Percentiles rank a stretch among this genome's conserved stretches.
Conservation (phyloP, 441 rosid genomes). For the Erodium moschatum region DNA sequence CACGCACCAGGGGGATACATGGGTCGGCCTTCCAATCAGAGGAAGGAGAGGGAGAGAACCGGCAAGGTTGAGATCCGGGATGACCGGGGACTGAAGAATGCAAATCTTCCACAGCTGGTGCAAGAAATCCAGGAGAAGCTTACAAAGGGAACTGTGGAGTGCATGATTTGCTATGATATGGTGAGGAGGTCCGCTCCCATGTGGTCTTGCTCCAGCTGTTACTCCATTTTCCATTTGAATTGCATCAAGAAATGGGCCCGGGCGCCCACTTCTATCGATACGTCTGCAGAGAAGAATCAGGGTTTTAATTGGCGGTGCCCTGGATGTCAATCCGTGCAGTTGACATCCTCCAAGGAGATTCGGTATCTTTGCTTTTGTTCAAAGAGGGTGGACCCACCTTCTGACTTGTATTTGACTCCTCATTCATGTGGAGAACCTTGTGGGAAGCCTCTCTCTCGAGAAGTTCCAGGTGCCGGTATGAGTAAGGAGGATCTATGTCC, state of each 20-base stretch:
- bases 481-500: conserved; percentile 66
- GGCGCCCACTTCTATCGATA: conserved; percentile 79
- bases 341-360: conserved; percentile 66
- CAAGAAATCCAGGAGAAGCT: conserved; percentile 93
- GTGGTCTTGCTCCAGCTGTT: conserved; percentile 97
- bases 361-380: conserved; percentile 78
- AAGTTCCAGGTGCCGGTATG: conserved; percentile 27
- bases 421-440: conserved; percentile 99
- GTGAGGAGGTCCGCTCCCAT: conserved; percentile 71
- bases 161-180: conserved; percentile 98
- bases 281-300: conserved; percentile 67
- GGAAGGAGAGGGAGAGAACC: conserved; percentile 33
- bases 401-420: conserved; percentile 91
- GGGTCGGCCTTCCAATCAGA: conserved; percentile 31
- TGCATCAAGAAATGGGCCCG: conserved; percentile 97
- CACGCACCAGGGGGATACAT: conserved; percentile 27
- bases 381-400: conserved; percentile 76
- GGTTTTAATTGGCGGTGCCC: conserved; percentile 99
- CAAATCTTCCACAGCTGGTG: conserved; percentile 74
- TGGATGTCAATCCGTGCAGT: conserved; percentile 87
- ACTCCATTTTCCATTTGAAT: conserved; percentile 78
- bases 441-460: conserved; percentile 85
- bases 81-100: conserved; percentile 33
- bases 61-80: conserved; percentile 22
- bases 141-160: conserved; percentile 60